Evolutionary conservation across 2,329 filamentous ascomycete genomes (phyloP), one percentile per base, ranked within the genome.

Genomic region (Emericellopsis cladophorae): DNA sequence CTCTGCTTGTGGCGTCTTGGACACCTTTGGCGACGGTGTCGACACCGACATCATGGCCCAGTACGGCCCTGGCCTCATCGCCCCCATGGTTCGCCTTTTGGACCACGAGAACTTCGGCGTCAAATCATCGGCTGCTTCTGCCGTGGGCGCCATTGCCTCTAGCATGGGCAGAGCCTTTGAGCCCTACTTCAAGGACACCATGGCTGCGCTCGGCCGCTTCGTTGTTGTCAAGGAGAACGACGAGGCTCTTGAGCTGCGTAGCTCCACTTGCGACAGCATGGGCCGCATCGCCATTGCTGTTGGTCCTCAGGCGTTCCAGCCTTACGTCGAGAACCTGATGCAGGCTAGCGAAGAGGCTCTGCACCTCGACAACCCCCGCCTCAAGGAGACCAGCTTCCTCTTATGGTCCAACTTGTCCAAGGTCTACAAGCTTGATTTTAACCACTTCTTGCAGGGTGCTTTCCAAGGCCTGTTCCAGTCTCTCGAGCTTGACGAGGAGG

Each of bases 381-480:
- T 96, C 40, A 85, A 88, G 61, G 92, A 98, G 69, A 95, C 88
- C 46, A 95, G 87, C 58, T 98, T 95, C 66, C 93, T 96, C 46
- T 74, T 98, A 41, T 98, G 92, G 90, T 88, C 86, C 49, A 87
- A 85, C 33, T 79, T 98, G 57, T 84, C 90, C 46, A 93, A 93
- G 67, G 87, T 96, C 9, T 96, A 96, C 62, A 81, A 83, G 53
- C 83, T 86, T 54, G 72, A 88, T 41, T 90, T 93, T 46, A 76
- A 78, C 42, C 79, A 84, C 44, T 92, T 87, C 65, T 73, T 92
- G 7, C 70, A 75, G 1, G 84, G 83, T 39, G 84, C 87, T 39
- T 82, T 90, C 59, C 79, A 83, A 57, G 81, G 81, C 41, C 74
- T 96, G 21, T 82, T 92, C 49, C 79, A 86, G 44, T 90, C 87